Percentiles rank a stretch among this genome's conserved stretches.
These are phyloP conservation scores for Macadamia integrifolia DNA, from an alignment of 164 flowering plant species.

Conservation along the genomic window DNA sequence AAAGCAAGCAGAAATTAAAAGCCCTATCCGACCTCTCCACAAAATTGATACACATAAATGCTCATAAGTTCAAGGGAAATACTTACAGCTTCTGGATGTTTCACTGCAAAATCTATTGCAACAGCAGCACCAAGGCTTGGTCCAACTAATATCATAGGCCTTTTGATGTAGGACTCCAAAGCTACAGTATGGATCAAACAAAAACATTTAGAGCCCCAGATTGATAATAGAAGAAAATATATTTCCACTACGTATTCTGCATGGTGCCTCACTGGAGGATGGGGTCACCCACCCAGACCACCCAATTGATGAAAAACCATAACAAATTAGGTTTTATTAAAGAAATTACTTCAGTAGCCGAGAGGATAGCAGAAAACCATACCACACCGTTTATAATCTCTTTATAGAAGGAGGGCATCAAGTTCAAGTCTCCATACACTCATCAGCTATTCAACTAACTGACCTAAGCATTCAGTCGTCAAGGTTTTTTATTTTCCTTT, in stretches of 20 bases:
- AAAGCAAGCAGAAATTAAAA: not conserved
- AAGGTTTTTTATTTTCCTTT: no score
- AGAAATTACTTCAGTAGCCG: no score
- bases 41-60: not conserved
- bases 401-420: no score
- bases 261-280: not conserved
- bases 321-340: no score
- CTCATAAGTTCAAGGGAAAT: constrained; percentile 2
- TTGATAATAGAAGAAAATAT: not conserved
- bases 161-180: constrained; percentile 74
- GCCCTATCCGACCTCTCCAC: not conserved
- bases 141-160: constrained; percentile 84
- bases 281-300: not conserved
- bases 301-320: not conserved
- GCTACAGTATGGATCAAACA: constrained; percentile 28
- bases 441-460: no score
- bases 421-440: no score
- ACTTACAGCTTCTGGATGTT: constrained; percentile 81
- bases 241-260: not conserved
- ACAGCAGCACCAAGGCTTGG: constrained; percentile 98
- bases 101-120: constrained; percentile 83
- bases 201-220: not conserved
- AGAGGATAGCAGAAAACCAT: no score
- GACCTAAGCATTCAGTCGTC: no score
- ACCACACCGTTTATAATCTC: no score